phyloP scores from a whole-genome alignment of 805 yeast genomes.

The Yamadazyma endophytica region DNA sequence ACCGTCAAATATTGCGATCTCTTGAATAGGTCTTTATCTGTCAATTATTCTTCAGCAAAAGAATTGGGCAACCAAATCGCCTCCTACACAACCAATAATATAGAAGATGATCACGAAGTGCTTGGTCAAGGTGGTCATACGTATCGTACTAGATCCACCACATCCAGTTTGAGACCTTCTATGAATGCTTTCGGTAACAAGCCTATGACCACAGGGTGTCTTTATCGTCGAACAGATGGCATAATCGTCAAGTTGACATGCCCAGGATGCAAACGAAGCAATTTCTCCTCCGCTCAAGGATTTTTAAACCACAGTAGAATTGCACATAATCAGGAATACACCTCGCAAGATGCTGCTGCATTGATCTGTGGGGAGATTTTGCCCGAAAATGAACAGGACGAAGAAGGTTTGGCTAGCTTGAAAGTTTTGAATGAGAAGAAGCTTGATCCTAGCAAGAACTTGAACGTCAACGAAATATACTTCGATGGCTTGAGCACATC shows the following conservation, averaged over 20 bases:
- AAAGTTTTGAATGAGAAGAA: slow-evolving; percentile 28
- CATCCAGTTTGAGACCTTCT: slow-evolving; percentile 52
- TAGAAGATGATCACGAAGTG: neutral
- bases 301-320: slow-evolving; percentile 72
- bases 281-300: slow-evolving; percentile 77
- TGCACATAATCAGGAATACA: slow-evolving; percentile 67
- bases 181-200: slow-evolving; percentile 13
- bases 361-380: slow-evolving; percentile 57
- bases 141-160: slow-evolving; percentile 48
- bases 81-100: slow-evolving; percentile 4
- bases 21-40: slow-evolving; percentile 28
- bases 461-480: slow-evolving; percentile 34
- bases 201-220: slow-evolving; percentile 35
- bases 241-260: slow-evolving; percentile 65
- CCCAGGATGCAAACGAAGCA: slow-evolving; percentile 60
- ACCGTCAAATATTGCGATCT: slow-evolving; percentile 39
- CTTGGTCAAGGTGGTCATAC: slow-evolving; percentile 16
- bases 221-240: slow-evolving; percentile 68
- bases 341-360: slow-evolving; percentile 74
- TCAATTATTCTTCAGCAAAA: slow-evolving; percentile 18
- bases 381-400: slow-evolving; percentile 54
- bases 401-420: slow-evolving; percentile 41
- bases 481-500: slow-evolving; percentile 28
- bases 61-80: slow-evolving; percentile 13
- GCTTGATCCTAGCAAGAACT: slow-evolving; percentile 39